phyloP scores from a whole-genome alignment of 148 eudicot species.

The Rhododendron henanense region DNA sequence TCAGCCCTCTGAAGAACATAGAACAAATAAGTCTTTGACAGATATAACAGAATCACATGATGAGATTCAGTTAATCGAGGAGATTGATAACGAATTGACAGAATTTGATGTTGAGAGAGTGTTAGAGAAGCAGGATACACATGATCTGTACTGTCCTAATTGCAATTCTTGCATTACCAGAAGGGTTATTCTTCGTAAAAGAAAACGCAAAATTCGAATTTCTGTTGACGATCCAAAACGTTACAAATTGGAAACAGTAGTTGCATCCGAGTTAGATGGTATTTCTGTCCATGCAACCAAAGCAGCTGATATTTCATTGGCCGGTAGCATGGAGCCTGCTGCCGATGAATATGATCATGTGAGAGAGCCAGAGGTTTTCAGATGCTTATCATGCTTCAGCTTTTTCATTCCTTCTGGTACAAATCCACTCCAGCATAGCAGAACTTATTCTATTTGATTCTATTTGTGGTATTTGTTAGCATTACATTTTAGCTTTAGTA shows the following conservation, averaged over 20 bases:
- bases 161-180: constrained; percentile 82
- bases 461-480: not conserved
- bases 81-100: constrained; percentile 24
- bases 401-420: constrained; percentile 71
- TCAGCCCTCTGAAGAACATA: constrained; percentile 12
- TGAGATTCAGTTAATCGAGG: constrained; percentile 24
- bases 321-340: constrained; percentile 15
- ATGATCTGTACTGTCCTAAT: constrained; percentile 82
- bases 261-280: not conserved
- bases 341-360: not conserved
- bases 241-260: constrained; percentile 22
- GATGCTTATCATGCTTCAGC: constrained; percentile 85
- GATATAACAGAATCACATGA: constrained; percentile 23
- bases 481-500: not conserved
- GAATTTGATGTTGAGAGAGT: constrained; percentile 73
- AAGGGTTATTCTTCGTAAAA: constrained; percentile 76
- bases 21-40: constrained; percentile 7
- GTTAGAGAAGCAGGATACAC: constrained; percentile 62
- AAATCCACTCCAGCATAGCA: not conserved
- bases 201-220: constrained; percentile 49
- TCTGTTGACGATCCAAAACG: constrained; percentile 40
- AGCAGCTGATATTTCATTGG: constrained; percentile 15
- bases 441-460: not conserved
- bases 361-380: constrained; percentile 20
- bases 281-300: constrained; percentile 1